Conservation (phyloP, 805 yeast genomes). For the Kluyveromyces aestuarii region DNA sequence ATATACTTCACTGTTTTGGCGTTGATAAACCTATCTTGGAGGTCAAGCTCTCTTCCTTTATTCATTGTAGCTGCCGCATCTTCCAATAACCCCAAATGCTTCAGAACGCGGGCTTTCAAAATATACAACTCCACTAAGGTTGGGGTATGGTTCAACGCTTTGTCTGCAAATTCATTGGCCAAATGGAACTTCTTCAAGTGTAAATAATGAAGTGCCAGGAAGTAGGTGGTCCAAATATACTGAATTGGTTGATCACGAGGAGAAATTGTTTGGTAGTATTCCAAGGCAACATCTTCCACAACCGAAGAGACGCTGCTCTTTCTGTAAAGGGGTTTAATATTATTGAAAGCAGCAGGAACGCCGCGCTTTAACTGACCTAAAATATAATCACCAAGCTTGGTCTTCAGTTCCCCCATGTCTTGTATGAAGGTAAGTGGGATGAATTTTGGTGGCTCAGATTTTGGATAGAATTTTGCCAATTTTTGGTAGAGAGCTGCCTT, state of each 20-base stretch:
- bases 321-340: conserved; percentile 71
- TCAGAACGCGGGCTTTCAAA: conserved; percentile 69
- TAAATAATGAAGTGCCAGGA: conserved; percentile 69
- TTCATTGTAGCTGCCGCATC: conserved; percentile 62
- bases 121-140: conserved; percentile 77
- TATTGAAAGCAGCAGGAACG: conserved; percentile 83
- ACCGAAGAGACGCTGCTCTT: conserved; percentile 33
- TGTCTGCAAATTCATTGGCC: conserved; percentile 51
- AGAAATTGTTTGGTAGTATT: conserved; percentile 33
- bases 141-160: conserved; percentile 66
- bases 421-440: conserved; percentile 69
- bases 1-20: conserved; percentile 79
- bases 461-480: conserved; percentile 65
- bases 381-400: conserved; percentile 46
- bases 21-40: conserved; percentile 87
- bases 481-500: conserved; percentile 56
- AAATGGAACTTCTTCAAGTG: conserved; percentile 40
- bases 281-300: conserved; percentile 46
- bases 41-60: conserved; percentile 64
- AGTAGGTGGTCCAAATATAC: conserved; percentile 60
- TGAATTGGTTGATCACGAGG: conserved; percentile 28
- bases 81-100: conserved; percentile 52
- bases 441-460: conserved; percentile 68
- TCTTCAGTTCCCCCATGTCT: conserved; percentile 37
- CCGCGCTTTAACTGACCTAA: conserved; percentile 59